These are phyloP conservation scores for Solanum pimpinellifolium DNA, from an alignment of 257 asterid genomes.

Conservation along the genomic window DNA sequence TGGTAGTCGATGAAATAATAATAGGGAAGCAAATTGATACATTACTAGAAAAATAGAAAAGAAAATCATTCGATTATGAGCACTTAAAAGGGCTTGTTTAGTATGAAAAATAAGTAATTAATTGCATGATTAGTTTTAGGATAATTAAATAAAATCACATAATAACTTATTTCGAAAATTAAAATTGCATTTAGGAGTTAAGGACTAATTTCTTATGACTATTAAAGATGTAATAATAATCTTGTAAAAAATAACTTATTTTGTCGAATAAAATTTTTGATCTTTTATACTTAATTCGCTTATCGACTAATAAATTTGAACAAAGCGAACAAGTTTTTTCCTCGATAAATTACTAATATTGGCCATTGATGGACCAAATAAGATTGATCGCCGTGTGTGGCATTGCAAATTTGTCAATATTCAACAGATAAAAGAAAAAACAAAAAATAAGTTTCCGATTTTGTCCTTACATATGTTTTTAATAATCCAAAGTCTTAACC, in stretches of 20 bases:
- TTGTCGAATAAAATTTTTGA: fast-evolving
- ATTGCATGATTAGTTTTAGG: not conserved
- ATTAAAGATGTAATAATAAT: too few relatives aligned
- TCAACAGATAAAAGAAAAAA: not conserved
- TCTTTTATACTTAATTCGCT: too few relatives aligned
- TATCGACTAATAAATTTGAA: not conserved
- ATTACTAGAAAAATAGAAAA: too few relatives aligned
- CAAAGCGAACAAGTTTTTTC: not conserved
- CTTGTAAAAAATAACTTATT: fast-evolving
- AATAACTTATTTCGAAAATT: not conserved
- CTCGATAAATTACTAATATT: not conserved
- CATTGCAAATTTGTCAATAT: not conserved
- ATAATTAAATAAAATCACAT: not conserved
- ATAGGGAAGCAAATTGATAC: not conserved
- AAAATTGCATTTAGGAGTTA: not conserved
- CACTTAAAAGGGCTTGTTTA: not conserved
- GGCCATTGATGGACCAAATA: not conserved
- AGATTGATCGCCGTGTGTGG: constrained; percentile 11
- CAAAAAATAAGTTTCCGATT: not conserved
- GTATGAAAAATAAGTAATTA: not conserved
- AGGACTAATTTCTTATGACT: not conserved
- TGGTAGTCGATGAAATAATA: not conserved
- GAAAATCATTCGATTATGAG: not conserved
- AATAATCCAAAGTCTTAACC: not conserved
- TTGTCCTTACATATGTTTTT: not conserved